These are phyloP conservation scores for Schizopora paradoxa DNA, from an alignment of 1,284 basidiomycete genomes.

Conservation along the genomic window DNA sequence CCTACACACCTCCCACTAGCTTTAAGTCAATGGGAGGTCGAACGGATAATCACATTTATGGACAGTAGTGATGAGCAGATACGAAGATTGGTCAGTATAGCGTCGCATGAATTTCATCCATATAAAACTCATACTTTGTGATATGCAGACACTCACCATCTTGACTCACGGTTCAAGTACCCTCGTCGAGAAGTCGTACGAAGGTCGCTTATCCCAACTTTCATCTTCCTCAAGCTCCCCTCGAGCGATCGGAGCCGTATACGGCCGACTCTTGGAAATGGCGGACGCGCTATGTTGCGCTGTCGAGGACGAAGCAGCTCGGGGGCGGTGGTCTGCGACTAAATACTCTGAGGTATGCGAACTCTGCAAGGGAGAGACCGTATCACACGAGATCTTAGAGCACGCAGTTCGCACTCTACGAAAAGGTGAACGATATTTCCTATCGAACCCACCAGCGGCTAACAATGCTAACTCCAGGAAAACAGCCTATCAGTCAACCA, in stretches of 20 bases:
- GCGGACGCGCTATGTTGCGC: too few species aligned
- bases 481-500: background rate
- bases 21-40: slow-evolving; percentile 65
- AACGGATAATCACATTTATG: slow-evolving; percentile 58
- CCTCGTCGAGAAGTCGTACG: slow-evolving; percentile 54
- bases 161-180: slow-evolving; percentile 48
- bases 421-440: background rate
- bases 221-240: slow-evolving; percentile 18
- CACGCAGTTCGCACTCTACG: background rate
- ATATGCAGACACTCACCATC: slow-evolving; percentile 52
- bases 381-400: background rate
- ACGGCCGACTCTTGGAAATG: background rate
- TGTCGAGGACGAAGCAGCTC: too few species aligned
- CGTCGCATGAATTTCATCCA: slow-evolving; percentile 6
- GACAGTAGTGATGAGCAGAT: slow-evolving; percentile 54
- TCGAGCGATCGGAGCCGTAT: background rate
- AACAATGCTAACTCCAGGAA: background rate
- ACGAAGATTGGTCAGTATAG: slow-evolving; percentile 45
- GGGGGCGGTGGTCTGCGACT: background rate
- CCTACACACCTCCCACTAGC: slow-evolving; percentile 39
- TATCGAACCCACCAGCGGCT: background rate
- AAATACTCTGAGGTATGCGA: background rate
- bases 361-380: background rate
- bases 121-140: slow-evolving; percentile 19
- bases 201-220: slow-evolving; percentile 47